A percentile compares a stretch with the other conserved stretches of the same genome.
Evolutionary conservation across 2,329 filamentous ascomycete genomes (phyloP).

Genomic region (Nemania sp.): DNA sequence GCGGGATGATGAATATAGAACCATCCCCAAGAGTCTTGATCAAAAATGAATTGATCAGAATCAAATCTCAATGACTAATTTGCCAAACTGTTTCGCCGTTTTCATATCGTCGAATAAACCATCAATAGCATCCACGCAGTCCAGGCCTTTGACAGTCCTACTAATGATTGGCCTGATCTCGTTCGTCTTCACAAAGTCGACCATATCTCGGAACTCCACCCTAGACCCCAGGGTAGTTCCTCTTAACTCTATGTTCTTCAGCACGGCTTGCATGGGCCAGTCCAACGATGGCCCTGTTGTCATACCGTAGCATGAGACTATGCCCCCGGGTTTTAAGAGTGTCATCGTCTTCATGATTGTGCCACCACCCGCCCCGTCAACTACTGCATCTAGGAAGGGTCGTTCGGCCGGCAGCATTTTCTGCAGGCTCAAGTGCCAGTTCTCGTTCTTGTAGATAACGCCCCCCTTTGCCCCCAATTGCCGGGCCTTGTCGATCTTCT

Average conservation of each 20-base stretch:
- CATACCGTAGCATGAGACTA: conserved; percentile 87
- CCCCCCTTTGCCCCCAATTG: conserved; percentile 78
- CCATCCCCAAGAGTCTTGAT: not conserved
- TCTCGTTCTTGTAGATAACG: conserved; percentile 74
- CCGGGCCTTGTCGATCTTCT: conserved; percentile 74
- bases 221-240: conserved; percentile 91
- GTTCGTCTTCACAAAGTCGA: conserved; percentile 67
- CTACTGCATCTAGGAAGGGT: conserved; percentile 74
- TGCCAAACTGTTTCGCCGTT: conserved; percentile 81
- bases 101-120: conserved; percentile 85
- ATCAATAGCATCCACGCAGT: conserved; percentile 74
- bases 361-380: conserved; percentile 87
- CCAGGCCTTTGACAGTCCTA: conserved; percentile 69
- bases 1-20: not conserved
- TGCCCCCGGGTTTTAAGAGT: conserved; percentile 77
- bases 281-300: conserved; percentile 82
- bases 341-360: conserved; percentile 68
- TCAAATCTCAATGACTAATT: conserved; percentile 67
- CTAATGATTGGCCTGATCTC: conserved; percentile 47
- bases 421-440: conserved; percentile 77
- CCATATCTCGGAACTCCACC: conserved; percentile 83
- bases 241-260: conserved; percentile 82
- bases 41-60: not conserved
- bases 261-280: conserved; percentile 78
- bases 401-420: conserved; percentile 65